phyloP scores from a whole-genome alignment of 2,329 filamentous ascomycete genomes.

The Rhynchosporium secalis region DNA sequence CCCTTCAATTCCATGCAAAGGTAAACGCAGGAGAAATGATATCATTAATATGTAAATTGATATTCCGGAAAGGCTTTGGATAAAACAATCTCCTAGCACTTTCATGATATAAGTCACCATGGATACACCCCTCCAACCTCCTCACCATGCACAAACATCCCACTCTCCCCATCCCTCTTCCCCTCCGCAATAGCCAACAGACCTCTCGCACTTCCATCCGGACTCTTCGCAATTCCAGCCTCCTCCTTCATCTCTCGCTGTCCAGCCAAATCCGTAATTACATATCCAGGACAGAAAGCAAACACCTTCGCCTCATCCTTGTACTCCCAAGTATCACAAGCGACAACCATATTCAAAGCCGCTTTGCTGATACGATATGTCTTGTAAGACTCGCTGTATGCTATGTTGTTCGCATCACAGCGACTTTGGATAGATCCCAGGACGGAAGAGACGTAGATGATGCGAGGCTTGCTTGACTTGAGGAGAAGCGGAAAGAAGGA shows the following conservation, averaged over 20 bases:
- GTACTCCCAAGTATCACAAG: slow-evolving; percentile 10
- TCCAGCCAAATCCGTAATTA: slow-evolving; percentile 5
- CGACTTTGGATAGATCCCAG: not conserved
- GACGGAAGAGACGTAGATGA: slow-evolving; percentile 4
- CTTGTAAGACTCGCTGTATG: not conserved
- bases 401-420: not conserved
- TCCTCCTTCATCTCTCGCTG: slow-evolving; percentile 4
- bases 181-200: slow-evolving; percentile 3
- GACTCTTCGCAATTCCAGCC: slow-evolving; percentile 6
- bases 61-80: too few relatives aligned
- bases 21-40: too few relatives aligned
- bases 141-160: slow-evolving; percentile 2
- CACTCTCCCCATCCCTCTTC: slow-evolving; percentile 8
- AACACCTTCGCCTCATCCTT: slow-evolving; percentile 1
- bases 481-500: not conserved
- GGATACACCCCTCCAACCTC: slow-evolving; percentile 1
- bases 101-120: not conserved
- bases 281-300: slow-evolving; percentile 8
- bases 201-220: slow-evolving; percentile 1
- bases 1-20: too few relatives aligned
- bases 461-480: not conserved
- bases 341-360: slow-evolving; percentile 4
- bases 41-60: too few relatives aligned
- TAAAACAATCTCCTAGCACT: too few relatives aligned
- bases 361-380: slow-evolving; percentile 10